Evolutionary conservation across 176 grass and related monocot species (phyloP), one percentile per base, ranked within the genome.

Genomic region (Puya raimondii): DNA sequence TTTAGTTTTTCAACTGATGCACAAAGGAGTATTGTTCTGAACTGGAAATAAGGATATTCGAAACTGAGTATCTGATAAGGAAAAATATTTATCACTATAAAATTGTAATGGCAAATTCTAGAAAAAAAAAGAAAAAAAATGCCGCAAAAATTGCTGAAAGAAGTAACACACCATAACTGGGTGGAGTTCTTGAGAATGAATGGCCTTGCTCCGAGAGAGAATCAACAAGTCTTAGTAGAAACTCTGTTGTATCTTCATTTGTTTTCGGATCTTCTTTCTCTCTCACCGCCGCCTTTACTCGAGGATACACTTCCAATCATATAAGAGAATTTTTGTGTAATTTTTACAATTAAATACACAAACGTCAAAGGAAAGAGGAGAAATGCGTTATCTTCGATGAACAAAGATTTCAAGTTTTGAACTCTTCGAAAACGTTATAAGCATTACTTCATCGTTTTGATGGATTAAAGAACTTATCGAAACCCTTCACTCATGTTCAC

Each of bases 331-430:
- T 21, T 27, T 67, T 67, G 2, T 27, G 12, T 25, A n/a, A n/a
- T 25, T 25, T 11, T 67, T 4, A 13, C 25, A 67, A 67, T 27
- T 33, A 23, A 67, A 67, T 67, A 10, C 17, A 12, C 25, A 26
- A 26, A 26, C 25, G 2, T 26, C 25, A 26, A 26, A 26, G 25
- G 25, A 26, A 26, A 26, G 25, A 26, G 25, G 25, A 26, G 25
- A 26, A 1, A 26, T 26, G 25, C 25, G 25, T 26, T 26, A 26
- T 26, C 17, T 27, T 67, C 12, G 15, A 67, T 15, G 12, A 22
- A 67, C 47, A 22, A 67, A 67, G 17, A 67, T 67, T 64, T 18
- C 18, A 64, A 72, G 80, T 75, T 72, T 70, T 68, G 73, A 50
- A 83, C 33, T 42, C 33, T 0, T 42, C 33, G 6, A 42, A 42